Evolutionary conservation across 2,329 filamentous ascomycete genomes (phyloP), one percentile per base, ranked within the genome.

Genomic region (Neonectria ditissima): DNA sequence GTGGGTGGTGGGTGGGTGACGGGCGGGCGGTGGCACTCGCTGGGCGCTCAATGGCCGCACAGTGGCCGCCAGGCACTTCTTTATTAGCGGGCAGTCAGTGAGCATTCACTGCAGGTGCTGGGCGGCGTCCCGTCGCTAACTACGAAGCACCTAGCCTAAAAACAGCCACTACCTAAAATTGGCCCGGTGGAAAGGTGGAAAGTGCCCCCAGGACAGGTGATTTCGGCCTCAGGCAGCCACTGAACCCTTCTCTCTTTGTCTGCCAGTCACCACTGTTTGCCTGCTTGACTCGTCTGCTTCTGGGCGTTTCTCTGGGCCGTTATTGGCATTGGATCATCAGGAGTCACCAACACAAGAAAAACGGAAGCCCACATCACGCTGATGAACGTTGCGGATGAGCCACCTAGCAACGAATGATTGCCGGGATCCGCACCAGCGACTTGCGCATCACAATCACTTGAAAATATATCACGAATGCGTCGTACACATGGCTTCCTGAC

Each of bases 221-320:
- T 73, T 71, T 68, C 62, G 63, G 66, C 72, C 72, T 74, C 67
- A 74, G 72, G 72, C 72, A 74, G 16, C 58, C 63, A 63, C n/a
- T 5, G n/a, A 41, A 39, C 30, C 7, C n/a, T 41, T 20, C 28
- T 13, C 24, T n/a, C 8, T 48, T 30, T 30, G 45, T 48, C n/a
- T 48, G 44, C 24, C 44, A 10, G 44, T 47, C 24, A 28, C 34
- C 34, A 37, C 14, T 37, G 34, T 14, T 37, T n/a, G 9, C n/a
- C 37, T n/a, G n/a, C 37, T 41, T 41, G 37, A 10, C 37, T 41
- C 16, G 37, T 11, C 37, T 41, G 14, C 37, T 41, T 41, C 37
- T 10, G n/a, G 4, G 37, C 20, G 37, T 9, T 41, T 41, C 37
- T 37, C 16, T 37, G 34, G 13, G n/a, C 30, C 2, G 30, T 9